Evolutionary conservation across 108 stramenopile genomes (phyloP).

Genomic region (Cyclostephanos invisitatus): DNA sequence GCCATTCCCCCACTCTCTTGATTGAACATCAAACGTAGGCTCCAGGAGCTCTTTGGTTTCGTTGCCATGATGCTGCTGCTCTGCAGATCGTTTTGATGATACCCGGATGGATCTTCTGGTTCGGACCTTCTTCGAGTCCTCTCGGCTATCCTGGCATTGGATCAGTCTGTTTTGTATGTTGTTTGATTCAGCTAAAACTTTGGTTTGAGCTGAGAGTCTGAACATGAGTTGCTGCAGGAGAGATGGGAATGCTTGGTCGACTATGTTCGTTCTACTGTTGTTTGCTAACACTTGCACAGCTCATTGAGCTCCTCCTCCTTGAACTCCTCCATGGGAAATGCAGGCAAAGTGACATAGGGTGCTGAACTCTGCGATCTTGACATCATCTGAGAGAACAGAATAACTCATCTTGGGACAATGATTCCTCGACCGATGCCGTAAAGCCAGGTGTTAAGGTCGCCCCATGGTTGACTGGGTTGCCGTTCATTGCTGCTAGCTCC

Average conservation of each 20-base stretch:
- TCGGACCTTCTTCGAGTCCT: background rate
- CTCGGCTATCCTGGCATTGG: no score
- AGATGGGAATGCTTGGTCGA: no score
- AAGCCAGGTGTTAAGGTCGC: background rate
- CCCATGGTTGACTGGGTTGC: background rate
- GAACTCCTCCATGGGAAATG: background rate
- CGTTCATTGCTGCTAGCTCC: background rate
- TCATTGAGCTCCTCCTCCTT: background rate
- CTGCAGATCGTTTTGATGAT: background rate
- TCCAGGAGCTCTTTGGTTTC: background rate
- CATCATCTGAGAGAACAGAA: background rate
- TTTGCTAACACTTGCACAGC: no score
- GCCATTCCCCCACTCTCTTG: no score
- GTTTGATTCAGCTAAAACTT: background rate
- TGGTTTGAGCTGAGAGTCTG: background rate
- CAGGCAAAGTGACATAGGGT: background rate
- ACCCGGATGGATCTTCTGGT: background rate
- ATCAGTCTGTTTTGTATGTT: background rate
- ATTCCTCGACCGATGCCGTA: background rate
- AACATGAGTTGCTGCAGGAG: background rate
- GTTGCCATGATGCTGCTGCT: no score
- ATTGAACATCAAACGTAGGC: no score
- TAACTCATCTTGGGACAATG: background rate
- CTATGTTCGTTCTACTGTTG: no score
- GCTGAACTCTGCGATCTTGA: background rate